A percentile compares a stretch with the other conserved stretches of the same genome.
Conservation (phyloP, 1,284 basidiomycete genomes). For the Tremellales sp. region DNA sequence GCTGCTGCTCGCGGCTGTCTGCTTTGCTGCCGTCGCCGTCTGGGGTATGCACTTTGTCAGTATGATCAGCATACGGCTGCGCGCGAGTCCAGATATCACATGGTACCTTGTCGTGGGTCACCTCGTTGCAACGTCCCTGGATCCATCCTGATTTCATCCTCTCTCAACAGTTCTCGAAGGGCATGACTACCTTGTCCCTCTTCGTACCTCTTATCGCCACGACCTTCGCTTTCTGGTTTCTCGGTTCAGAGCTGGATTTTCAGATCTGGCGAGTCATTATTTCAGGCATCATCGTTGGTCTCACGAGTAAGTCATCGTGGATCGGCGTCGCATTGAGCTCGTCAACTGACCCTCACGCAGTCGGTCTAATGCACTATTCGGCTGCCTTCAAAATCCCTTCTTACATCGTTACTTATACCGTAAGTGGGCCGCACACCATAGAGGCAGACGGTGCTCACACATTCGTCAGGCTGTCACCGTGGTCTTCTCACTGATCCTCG, state of each 20-base stretch:
- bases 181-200: slow-evolving; percentile 52
- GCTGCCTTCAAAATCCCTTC: slow-evolving; percentile 50
- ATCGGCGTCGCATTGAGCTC: too few species aligned
- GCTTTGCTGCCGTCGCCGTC: slow-evolving; percentile 81
- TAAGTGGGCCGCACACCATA: slow-evolving; percentile 4
- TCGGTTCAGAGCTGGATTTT: slow-evolving; percentile 49
- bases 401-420: slow-evolving; percentile 34
- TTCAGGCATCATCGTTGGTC: slow-evolving; percentile 68
- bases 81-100: slow-evolving; percentile 39
- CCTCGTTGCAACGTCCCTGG: neutral
- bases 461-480: slow-evolving; percentile 41
- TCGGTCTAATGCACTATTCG: slow-evolving; percentile 52
- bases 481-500: slow-evolving; percentile 51
- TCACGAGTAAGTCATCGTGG: slow-evolving; percentile 63
- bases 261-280: slow-evolving; percentile 45
- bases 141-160: neutral
- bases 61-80: slow-evolving; percentile 49
- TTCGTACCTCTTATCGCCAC: slow-evolving; percentile 52
- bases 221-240: slow-evolving; percentile 51
- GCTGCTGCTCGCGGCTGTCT: slow-evolving; percentile 60
- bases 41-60: slow-evolving; percentile 54
- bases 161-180: slow-evolving; percentile 44
- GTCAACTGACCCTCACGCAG: slow-evolving; percentile 21
- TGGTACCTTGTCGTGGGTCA: slow-evolving; percentile 48
- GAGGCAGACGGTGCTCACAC: too few species aligned